Percentiles rank a stretch among this genome's conserved stretches.
Evolutionary conservation across 495 filamentous ascomycete species (phyloP).

Genomic region (Lophiotrema nucula): DNA sequence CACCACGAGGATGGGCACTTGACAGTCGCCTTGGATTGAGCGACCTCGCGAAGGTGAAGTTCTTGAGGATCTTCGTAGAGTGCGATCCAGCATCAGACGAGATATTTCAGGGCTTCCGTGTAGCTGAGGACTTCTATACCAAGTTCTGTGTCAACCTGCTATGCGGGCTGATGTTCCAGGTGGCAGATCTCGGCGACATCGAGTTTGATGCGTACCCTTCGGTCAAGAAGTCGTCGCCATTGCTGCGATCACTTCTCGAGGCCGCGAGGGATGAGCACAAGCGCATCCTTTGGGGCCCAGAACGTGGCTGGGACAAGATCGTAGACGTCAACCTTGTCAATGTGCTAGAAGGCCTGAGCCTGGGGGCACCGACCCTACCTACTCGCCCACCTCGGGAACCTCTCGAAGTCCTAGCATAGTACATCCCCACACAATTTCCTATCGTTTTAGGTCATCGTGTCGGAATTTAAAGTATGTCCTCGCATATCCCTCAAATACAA

Average conservation of each 20-base stretch:
- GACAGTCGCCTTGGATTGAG: constrained; percentile 62
- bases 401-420: too few species aligned
- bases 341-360: constrained; percentile 9
- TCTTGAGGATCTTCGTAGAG: constrained; percentile 74
- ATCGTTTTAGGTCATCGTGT: too few species aligned
- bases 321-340: constrained; percentile 6
- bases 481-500: too few species aligned
- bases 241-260: constrained; percentile 67
- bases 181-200: constrained; percentile 61
- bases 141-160: constrained; percentile 63
- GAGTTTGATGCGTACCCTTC: constrained; percentile 63
- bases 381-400: too few species aligned
- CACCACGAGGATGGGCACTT: constrained; percentile 71
- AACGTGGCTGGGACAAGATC: constrained; percentile 59
- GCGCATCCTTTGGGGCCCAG: constrained; percentile 66
- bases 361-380: too few species aligned
- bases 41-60: constrained; percentile 60
- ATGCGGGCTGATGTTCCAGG: constrained; percentile 54
- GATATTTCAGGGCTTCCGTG: constrained; percentile 70
- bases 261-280: constrained; percentile 52
- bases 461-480: too few species aligned
- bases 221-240: constrained; percentile 40
- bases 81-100: constrained; percentile 68
- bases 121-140: constrained; percentile 70
- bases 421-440: too few species aligned